A percentile compares a stretch with the other conserved stretches of the same genome.
Evolutionary conservation across 768 basidiomycete species (phyloP).

Genomic region (Thelephora aurantiotincta): DNA sequence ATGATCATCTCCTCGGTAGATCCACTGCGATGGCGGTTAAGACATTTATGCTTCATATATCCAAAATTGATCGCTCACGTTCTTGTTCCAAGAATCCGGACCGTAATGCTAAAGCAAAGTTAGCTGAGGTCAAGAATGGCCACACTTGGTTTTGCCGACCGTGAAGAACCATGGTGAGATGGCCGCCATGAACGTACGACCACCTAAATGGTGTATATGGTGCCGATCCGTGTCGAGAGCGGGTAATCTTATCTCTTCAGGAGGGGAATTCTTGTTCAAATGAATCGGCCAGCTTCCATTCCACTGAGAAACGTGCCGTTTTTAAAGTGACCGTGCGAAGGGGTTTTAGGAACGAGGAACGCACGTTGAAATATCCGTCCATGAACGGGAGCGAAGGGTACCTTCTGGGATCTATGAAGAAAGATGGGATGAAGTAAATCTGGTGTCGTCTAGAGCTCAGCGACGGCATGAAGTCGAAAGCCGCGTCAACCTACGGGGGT

Average conservation of each 20-base stretch:
- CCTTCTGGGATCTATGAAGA: conserved; percentile 21
- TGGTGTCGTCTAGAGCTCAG: conserved; percentile 4
- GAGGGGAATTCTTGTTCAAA: conserved; percentile 25
- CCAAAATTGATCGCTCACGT: conserved; percentile 27
- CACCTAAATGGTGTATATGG: conserved; percentile 34
- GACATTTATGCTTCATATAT: not conserved
- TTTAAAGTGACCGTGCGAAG: not conserved
- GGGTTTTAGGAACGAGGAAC: conserved; percentile 3
- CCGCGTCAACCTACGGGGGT: conserved; percentile 13
- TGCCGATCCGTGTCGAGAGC: conserved; percentile 31
- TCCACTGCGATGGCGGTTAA: conserved; percentile 25
- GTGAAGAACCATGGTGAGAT: conserved; percentile 76
- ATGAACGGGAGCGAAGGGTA: conserved; percentile 17
- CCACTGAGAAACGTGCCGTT: conserved; percentile 11
- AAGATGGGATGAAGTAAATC: conserved; percentile 19
- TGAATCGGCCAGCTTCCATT: conserved; percentile 21
- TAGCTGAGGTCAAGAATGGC: not conserved
- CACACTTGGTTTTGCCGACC: conserved; percentile 7
- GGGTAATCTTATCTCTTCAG: conserved; percentile 9
- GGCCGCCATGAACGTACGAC: conserved; percentile 31
- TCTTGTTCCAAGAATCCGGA: conserved; percentile 60
- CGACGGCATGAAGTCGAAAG: no score
- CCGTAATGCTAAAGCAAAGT: conserved; percentile 38
- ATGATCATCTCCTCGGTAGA: conserved; percentile 57
- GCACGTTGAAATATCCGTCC: conserved; percentile 26